phyloP scores from a whole-genome alignment of 805 yeast genomes.

The Starmerella khaoyaiensis region DNA sequence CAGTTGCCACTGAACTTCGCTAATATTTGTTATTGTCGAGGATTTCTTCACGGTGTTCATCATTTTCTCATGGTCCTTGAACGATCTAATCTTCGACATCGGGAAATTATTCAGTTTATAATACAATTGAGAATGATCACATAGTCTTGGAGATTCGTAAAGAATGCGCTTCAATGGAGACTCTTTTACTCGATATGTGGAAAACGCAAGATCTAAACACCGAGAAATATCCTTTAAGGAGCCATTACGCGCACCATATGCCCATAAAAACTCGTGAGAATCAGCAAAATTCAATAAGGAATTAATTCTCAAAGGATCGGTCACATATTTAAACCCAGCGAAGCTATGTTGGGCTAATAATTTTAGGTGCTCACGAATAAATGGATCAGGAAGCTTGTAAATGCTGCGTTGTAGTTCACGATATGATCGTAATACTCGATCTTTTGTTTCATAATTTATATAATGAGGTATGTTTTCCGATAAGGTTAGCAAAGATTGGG shows the following conservation, averaged over 20 bases:
- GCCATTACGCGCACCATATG: not conserved
- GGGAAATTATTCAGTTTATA: constrained; percentile 10
- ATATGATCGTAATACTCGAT: constrained; percentile 7
- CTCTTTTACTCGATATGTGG: constrained; percentile 8
- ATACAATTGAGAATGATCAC: constrained; percentile 3
- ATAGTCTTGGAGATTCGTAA: not conserved
- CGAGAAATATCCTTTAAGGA: constrained; percentile 1
- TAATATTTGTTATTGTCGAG: not conserved
- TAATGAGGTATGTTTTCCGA: constrained; percentile 12
- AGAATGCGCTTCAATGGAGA: constrained; percentile 4
- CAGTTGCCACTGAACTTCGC: constrained; percentile 10
- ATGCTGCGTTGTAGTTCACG: constrained; percentile 11
- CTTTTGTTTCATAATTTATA: constrained; percentile 5
- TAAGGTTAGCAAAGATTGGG: constrained; percentile 12
- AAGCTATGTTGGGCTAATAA: constrained; percentile 10
- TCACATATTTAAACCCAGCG: constrained; percentile 11
- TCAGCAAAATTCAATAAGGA: constrained; percentile 8
- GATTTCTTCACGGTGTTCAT: not conserved
- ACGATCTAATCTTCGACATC: constrained; percentile 4
- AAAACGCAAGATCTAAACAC: constrained; percentile 3
- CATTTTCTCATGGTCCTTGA: constrained; percentile 5
- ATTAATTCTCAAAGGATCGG: not conserved
- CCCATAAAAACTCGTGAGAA: constrained; percentile 10
- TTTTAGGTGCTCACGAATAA: constrained; percentile 3
- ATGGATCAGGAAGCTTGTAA: constrained; percentile 2